A percentile compares a stretch with the other conserved stretches of the same genome.
These are phyloP conservation scores for Fusarium anthophilum DNA, from an alignment of 2,329 filamentous ascomycete species.

Conservation along the genomic window DNA sequence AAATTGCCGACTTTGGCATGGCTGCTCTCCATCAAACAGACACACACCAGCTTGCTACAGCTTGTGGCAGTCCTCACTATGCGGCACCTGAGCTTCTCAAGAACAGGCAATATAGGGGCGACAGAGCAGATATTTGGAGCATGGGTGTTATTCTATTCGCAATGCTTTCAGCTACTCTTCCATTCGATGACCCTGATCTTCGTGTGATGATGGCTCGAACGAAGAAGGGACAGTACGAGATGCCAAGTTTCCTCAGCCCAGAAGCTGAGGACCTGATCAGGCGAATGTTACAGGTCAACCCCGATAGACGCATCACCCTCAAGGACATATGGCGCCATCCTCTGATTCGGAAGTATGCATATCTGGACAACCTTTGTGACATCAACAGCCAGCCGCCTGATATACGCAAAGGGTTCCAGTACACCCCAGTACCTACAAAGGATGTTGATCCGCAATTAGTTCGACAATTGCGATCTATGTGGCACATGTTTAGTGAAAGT, in stretches of 20 bases:
- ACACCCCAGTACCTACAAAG: conserved; percentile 65
- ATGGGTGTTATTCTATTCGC: conserved; percentile 90
- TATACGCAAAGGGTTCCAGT: conserved; percentile 69
- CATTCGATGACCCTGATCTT: conserved; percentile 78
- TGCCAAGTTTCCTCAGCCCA: conserved; percentile 69
- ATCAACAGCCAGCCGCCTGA: conserved; percentile 62
- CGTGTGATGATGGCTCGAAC: conserved; percentile 69
- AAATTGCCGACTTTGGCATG: conserved; percentile 98
- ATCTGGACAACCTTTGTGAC: conserved; percentile 73
- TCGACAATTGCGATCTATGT: conserved; percentile 86
- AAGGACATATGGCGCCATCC: conserved; percentile 87
- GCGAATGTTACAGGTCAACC: conserved; percentile 81
- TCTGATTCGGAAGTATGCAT: conserved; percentile 84
- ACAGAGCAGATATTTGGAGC: conserved; percentile 93
- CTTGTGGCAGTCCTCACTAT: conserved; percentile 96
- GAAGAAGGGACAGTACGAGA: conserved; percentile 66
- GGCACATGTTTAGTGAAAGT: conserved; percentile 84
- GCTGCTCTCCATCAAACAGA: conserved; percentile 86
- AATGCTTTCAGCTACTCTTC: conserved; percentile 82
- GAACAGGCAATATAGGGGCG: conserved; percentile 80
- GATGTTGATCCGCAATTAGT: conserved; percentile 85
- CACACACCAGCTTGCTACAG: conserved; percentile 82
- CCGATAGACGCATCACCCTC: conserved; percentile 81
- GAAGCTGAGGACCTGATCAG: conserved; percentile 82
- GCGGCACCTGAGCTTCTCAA: conserved; percentile 91